These are phyloP conservation scores for Omphalea diandra DNA, from an alignment of 441 rosid species.

Conservation along the genomic window DNA sequence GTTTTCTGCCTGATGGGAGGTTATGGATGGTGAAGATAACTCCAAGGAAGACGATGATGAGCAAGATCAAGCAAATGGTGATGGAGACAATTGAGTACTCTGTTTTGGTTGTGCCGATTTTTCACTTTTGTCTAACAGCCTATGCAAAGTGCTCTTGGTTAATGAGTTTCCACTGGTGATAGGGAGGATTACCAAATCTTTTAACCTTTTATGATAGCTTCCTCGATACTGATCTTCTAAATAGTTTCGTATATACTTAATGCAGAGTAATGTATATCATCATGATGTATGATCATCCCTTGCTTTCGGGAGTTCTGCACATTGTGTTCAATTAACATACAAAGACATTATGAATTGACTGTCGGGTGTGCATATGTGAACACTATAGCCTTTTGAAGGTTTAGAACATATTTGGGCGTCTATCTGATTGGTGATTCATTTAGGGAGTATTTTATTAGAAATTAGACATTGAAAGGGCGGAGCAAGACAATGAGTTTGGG, in stretches of 20 bases:
- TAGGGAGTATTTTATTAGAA: too few relatives aligned
- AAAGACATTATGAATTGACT: too few relatives aligned
- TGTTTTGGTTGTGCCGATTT: constrained; percentile 13
- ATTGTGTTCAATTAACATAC: too few relatives aligned
- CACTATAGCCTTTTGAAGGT: too few relatives aligned
- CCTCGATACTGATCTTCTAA: constrained; percentile 15
- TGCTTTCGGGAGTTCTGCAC: too few relatives aligned
- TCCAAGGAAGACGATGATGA: constrained; percentile 66
- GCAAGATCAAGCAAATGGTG: constrained; percentile 41
- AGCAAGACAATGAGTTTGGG: too few relatives aligned
- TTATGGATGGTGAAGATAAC: constrained; percentile 60
- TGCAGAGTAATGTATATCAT: too few relatives aligned
- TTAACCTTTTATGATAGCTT: constrained; percentile 21
- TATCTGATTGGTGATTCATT: too few relatives aligned
- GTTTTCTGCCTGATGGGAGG: constrained; percentile 40
- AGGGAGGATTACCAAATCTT: constrained; percentile 24
- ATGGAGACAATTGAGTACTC: constrained; percentile 40
- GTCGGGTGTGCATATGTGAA: too few relatives aligned
- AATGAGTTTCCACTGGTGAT: constrained; percentile 22
- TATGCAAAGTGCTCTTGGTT: constrained; percentile 46
- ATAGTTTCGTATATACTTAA: constrained; percentile 6
- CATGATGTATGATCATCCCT: too few relatives aligned
- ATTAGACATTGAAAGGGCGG: too few relatives aligned
- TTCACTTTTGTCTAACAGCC: constrained; percentile 32
- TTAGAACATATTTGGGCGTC: too few relatives aligned